phyloP scores from a whole-genome alignment of 148 eudicot genomes.

The Chenopodium suecicum region DNA sequence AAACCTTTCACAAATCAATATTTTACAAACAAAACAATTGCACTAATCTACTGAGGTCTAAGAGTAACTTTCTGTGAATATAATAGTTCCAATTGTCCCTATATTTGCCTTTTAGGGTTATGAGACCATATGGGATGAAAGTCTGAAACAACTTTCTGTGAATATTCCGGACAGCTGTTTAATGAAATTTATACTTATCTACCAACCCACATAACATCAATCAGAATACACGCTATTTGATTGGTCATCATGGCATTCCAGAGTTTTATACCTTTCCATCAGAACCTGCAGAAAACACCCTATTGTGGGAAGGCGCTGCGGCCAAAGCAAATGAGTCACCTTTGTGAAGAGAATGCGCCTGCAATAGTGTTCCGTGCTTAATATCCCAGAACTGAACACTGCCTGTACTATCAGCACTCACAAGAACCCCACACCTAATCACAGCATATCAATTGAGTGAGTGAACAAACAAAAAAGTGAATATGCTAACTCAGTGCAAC shows the following conservation, averaged over 20 bases:
- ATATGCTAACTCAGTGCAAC: not conserved
- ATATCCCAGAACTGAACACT: slow-evolving; percentile 95
- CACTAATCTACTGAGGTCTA: not conserved
- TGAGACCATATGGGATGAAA: too few species aligned
- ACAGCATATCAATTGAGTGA: slow-evolving; percentile 6
- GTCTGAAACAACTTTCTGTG: not conserved
- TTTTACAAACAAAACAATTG: not conserved
- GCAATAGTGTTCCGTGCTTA: slow-evolving; percentile 81
- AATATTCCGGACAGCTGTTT: not conserved
- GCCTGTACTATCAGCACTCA: slow-evolving; percentile 90
- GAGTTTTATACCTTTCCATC: slow-evolving; percentile 77
- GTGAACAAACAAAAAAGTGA: not conserved
- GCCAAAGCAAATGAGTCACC: slow-evolving; percentile 89
- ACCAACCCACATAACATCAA: not conserved
- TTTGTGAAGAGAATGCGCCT: slow-evolving; percentile 78
- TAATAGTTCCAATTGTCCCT: too few species aligned
- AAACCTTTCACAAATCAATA: not conserved
- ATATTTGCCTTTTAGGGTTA: too few species aligned
- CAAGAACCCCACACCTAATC: slow-evolving; percentile 74
- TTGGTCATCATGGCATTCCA: not conserved
- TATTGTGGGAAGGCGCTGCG: slow-evolving; percentile 73
- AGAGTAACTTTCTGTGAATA: not conserved
- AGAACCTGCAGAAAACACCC: slow-evolving; percentile 89
- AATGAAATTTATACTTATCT: not conserved
- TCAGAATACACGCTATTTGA: too few species aligned